Percentiles rank a stretch among this genome's conserved stretches.
These are phyloP conservation scores for Cordyceps fumosorosea DNA, from an alignment of 2,329 filamentous ascomycete species.

Conservation along the genomic window DNA sequence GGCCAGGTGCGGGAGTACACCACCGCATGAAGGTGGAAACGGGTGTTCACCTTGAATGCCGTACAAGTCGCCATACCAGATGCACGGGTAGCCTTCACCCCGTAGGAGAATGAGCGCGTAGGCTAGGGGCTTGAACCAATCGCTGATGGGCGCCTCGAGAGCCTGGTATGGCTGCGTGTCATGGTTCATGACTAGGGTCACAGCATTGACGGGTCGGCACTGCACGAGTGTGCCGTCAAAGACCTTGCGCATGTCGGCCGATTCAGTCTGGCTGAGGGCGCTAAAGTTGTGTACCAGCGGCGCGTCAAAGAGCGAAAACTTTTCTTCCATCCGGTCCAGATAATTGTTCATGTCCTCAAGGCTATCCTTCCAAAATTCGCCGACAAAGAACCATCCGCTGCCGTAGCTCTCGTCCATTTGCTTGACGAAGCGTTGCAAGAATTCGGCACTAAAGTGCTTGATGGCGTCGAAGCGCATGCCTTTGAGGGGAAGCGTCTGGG, in stretches of 20 bases:
- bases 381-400: constrained; percentile 31
- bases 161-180: constrained; percentile 49
- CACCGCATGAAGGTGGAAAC: constrained; percentile 45
- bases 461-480: constrained; percentile 67
- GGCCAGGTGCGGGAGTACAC: constrained; percentile 50
- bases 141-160: constrained; percentile 49
- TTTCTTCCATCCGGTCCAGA: constrained; percentile 41
- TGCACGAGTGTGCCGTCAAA: constrained; percentile 55
- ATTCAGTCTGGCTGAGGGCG: constrained; percentile 46
- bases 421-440: constrained; percentile 57
- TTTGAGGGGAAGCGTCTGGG: constrained; percentile 50
- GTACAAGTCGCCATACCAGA: constrained; percentile 68
- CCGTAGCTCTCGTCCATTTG: constrained; percentile 43
- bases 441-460: constrained; percentile 64
- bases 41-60: constrained; percentile 45
- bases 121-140: constrained; percentile 64
- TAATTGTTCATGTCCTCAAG: constrained; percentile 28
- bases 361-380: constrained; percentile 34
- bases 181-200: constrained; percentile 65
- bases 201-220: constrained; percentile 28
- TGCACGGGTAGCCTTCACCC: constrained; percentile 54
- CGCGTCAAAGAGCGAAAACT: constrained; percentile 58
- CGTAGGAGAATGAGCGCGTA: constrained; percentile 66
- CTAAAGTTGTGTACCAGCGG: constrained; percentile 65
- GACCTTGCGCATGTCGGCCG: constrained; percentile 55